Evolutionary conservation across 139 green algal species (phyloP), one percentile per base, ranked within the genome.

Genomic region (Picochlorum sp.): DNA sequence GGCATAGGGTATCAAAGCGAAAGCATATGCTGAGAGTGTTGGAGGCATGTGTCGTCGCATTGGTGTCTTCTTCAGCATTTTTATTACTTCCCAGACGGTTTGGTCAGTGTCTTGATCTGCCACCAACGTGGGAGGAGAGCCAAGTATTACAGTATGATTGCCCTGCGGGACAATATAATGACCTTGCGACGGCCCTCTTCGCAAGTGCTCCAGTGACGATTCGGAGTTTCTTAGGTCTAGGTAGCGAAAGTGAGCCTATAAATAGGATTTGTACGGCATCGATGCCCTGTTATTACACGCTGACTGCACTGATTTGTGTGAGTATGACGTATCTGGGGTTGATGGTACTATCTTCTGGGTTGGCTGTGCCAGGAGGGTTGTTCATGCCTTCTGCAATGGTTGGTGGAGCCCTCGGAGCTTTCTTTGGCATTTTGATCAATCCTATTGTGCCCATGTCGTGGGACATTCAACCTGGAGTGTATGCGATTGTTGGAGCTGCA

Each of bases 341-440:
- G 8, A 92, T 95, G 82, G 75, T 75, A 26, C 60, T 89, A 3
- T 80, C 82, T 15, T 80, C 75, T 9, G 83, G 81, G 51, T 62
- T 91, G 20, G 83, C 84, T 30, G 83, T 95, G 9, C 90, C 90
- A 4, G 88, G 83, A 3, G 90, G 90, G 26, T 77, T 97, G 18
- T 97, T 97, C 81, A 91, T 95, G 85, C 90, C 90, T 2, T 87
- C 77, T 37, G 89, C 95, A 69, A 81, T 94, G 68, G 77, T 85
- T 21, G 85, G 85, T 16, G 74, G 65, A 18, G 73, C 83, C 0
- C 88, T 86, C 62, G 87, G 87, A 3, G 79, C 68, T 44, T 70
- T 88, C 44, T 82, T 75, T 55, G 85, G 86, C 28, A 49, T 86
- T 38, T 34, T 83, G 18, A 69, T 92, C 52, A 77, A 76, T 49